Evolutionary conservation across 169 alveolate species (phyloP), one percentile per base, ranked within the genome.

Genomic region (Babesia ovis): DNA sequence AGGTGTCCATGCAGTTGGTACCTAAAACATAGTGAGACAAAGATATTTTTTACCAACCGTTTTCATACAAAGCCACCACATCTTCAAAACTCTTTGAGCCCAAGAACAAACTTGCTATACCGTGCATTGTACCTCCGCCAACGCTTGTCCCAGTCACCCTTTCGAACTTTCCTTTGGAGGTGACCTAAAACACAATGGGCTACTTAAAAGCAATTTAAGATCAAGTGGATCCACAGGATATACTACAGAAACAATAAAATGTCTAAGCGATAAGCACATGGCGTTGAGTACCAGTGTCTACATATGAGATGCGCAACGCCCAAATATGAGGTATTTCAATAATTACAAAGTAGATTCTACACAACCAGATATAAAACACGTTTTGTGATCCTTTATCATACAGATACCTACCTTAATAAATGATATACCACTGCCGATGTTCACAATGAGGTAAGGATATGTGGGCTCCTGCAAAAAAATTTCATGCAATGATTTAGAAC

Each of bases 381-480:
- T n/a, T n/a, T n/a, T n/a, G n/a, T n/a, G n/a, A n/a, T n/a, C n/a
- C 12, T 16, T n/a, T n/a, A n/a, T n/a, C n/a, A n/a, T n/a, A n/a
- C n/a, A n/a, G n/a, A 14, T 1, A 14, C 48, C 20, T 20, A 70
- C 86, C 77, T 71, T 69, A 25, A 71, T 3, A 23, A 70, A 50
- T 16, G 73, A 80, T n/a, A 66, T 66, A 25, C 88, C 88, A 20
- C 82, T 66, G 4, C 88, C 88, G 45, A 68, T 58, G 61, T 56
- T 80, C 18, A 61, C 83, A 18, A 62, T 70, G 37, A 80, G 54
- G 57, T 60, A 80, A 6, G 83, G 88, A 45, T 70, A 60, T 12
- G 27, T 20, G 0, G 29, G 35, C 20, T 64, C 77, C 84, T 73
- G 55, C 22, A 25, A 1, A 32, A 37, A 6, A 1, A 34, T 60